These are phyloP conservation scores for Brachypodium distachyon DNA, from an alignment of 202 grass and related monocot species.

Conservation along the genomic window DNA sequence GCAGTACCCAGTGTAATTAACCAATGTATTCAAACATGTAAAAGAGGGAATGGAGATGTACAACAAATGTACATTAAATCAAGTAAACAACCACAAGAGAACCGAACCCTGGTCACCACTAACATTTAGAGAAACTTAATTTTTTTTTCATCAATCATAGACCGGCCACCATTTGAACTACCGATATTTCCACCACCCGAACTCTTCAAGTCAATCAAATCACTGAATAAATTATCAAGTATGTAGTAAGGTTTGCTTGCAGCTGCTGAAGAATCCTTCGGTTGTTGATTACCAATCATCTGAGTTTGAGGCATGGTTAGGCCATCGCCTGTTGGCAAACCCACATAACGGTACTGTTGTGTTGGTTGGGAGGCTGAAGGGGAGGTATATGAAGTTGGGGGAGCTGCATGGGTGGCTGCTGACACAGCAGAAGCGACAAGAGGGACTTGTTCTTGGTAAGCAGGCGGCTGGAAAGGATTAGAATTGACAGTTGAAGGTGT, in stretches of 20 bases:
- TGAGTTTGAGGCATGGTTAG: constrained; percentile 6
- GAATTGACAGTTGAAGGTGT: constrained; percentile 19
- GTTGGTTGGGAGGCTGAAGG: constrained; percentile 19
- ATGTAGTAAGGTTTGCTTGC: constrained; percentile 78
- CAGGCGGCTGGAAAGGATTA: constrained; percentile 28
- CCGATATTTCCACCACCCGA: constrained; percentile 39
- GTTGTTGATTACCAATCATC: constrained; percentile 21
- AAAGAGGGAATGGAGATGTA: constrained; percentile 27
- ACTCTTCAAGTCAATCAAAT: constrained; percentile 74
- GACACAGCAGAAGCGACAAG: not conserved
- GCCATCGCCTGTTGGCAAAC: constrained; percentile 1
- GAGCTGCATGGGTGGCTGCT: constrained; percentile 17
- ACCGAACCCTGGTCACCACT: not conserved
- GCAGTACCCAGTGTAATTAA: constrained; percentile 24
- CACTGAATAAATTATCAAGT: constrained; percentile 67
- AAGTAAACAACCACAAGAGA: not conserved
- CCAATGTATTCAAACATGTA: constrained; percentile 34
- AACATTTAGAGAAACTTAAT: constrained; percentile 26
- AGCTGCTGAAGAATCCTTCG: not conserved
- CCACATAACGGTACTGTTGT: constrained; percentile 26
- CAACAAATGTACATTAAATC: constrained; percentile 44
- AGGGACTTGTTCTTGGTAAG: constrained; percentile 25
- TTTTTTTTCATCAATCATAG: constrained; percentile 82
- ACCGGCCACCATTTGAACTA: constrained; percentile 38
- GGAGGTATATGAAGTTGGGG: constrained; percentile 1